phyloP scores from a whole-genome alignment of 2,329 filamentous ascomycete species.

The Botrytis cinerea region DNA sequence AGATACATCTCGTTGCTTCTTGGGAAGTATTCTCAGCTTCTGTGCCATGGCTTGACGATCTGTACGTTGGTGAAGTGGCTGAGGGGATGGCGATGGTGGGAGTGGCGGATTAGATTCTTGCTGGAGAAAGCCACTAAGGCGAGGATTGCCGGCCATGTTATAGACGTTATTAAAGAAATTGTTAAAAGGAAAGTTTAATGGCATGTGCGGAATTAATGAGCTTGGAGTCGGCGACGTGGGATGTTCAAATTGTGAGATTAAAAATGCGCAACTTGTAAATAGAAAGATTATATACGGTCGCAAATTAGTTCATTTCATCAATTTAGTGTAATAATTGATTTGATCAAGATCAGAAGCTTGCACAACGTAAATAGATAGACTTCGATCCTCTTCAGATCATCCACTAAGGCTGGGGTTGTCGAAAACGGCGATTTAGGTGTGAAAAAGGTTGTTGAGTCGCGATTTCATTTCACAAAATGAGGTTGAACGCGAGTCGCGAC shows the following conservation, averaged over 20 bases:
- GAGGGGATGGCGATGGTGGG: constrained; percentile 9
- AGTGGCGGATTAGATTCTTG: background rate
- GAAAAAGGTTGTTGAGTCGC: background rate
- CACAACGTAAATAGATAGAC: background rate
- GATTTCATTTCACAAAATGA: background rate
- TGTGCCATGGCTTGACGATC: constrained; percentile 9
- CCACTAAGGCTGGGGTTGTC: background rate
- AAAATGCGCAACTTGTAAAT: background rate
- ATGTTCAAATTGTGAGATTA: background rate
- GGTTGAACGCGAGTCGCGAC: constrained; percentile 3
- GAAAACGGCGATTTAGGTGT: background rate
- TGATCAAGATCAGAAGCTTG: background rate
- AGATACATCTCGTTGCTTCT: constrained; percentile 9
- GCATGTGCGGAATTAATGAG: background rate
- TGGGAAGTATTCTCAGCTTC: constrained; percentile 2
- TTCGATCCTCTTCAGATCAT: background rate
- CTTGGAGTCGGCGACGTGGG: too few relatives aligned
- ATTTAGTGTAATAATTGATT: background rate
- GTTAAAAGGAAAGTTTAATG: constrained; percentile 3
- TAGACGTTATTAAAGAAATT: constrained; percentile 9
- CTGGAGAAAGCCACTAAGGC: background rate
- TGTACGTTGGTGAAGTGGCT: background rate
- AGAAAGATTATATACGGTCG: background rate
- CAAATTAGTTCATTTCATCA: constrained; percentile 1
- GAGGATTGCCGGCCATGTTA: constrained; percentile 5